Conservation (phyloP, 2,329 filamentous ascomycete genomes). For the Penicillium expansum region DNA sequence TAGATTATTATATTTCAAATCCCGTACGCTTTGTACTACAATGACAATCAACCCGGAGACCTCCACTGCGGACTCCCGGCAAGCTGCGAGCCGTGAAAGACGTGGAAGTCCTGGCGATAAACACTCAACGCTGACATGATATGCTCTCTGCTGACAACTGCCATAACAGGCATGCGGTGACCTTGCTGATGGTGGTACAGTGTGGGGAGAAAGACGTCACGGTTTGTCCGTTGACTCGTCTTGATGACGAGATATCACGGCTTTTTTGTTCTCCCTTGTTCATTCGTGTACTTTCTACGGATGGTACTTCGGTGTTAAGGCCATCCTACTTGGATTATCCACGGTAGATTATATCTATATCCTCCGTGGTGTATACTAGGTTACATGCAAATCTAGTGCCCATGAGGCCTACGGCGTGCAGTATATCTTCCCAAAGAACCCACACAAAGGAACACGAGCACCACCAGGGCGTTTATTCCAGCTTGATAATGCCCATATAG, state of each 20-base stretch:
- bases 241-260: background rate
- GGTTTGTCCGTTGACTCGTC: background rate
- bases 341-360: background rate
- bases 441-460: background rate
- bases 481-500: background rate
- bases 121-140: background rate
- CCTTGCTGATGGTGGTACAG: background rate
- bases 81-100: slow-evolving; percentile 7
- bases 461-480: too few relatives aligned
- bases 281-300: background rate
- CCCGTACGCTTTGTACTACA: background rate
- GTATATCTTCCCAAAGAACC: background rate
- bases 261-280: background rate
- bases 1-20: background rate
- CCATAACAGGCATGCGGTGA: background rate
- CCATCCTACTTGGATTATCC: background rate
- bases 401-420: background rate
- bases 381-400: background rate
- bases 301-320: background rate
- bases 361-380: background rate
- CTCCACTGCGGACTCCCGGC: slow-evolving; percentile 17
- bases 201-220: background rate
- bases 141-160: background rate
- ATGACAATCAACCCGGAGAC: slow-evolving; percentile 10
- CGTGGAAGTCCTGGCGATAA: background rate